These are phyloP conservation scores for Boletus rubescentipes DNA, from an alignment of 768 basidiomycete species.

Conservation along the genomic window DNA sequence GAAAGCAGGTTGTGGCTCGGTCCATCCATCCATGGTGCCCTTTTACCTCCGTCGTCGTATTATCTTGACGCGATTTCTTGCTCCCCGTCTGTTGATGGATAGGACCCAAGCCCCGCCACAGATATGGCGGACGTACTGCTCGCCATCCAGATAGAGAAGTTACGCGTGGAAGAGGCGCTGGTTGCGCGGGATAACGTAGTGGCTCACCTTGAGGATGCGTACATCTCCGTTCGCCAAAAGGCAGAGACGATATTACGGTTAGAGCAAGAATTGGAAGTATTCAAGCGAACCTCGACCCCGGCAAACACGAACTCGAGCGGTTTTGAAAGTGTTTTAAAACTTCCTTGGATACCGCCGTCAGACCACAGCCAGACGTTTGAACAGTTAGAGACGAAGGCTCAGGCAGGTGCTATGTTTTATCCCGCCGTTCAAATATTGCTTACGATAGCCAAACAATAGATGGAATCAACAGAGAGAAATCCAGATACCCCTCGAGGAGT, in stretches of 20 bases:
- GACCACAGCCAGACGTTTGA: not conserved
- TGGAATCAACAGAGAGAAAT: not conserved
- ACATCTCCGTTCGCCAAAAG: slow-evolving; percentile 61
- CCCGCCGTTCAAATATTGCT: not conserved
- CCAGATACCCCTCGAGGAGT: not conserved
- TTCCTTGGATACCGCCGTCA: not conserved
- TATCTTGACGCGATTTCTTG: not conserved
- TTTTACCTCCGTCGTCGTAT: not conserved
- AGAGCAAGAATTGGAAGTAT: slow-evolving; percentile 39
- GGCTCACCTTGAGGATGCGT: slow-evolving; percentile 57
- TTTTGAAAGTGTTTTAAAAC: not conserved
- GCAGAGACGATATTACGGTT: slow-evolving; percentile 48
- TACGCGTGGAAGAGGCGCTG: slow-evolving; percentile 55
- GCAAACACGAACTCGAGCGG: slow-evolving; percentile 13
- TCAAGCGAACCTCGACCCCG: slow-evolving; percentile 23
- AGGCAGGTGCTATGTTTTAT: not conserved
- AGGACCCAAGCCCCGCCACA: slow-evolving; percentile 10
- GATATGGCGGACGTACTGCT: slow-evolving; percentile 48
- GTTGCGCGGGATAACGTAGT: slow-evolving; percentile 63
- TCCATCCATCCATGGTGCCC: slow-evolving; percentile 15
- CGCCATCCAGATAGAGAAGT: slow-evolving; percentile 51
- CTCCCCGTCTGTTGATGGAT: not conserved
- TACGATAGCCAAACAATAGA: not conserved
- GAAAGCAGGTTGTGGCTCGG: slow-evolving; percentile 2
- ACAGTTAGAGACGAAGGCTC: not conserved